Percentiles rank a stretch among this genome's conserved stretches.
phyloP scores from a whole-genome alignment of 2,329 filamentous ascomycete species.

The Byssoonygena ceratinophila region DNA sequence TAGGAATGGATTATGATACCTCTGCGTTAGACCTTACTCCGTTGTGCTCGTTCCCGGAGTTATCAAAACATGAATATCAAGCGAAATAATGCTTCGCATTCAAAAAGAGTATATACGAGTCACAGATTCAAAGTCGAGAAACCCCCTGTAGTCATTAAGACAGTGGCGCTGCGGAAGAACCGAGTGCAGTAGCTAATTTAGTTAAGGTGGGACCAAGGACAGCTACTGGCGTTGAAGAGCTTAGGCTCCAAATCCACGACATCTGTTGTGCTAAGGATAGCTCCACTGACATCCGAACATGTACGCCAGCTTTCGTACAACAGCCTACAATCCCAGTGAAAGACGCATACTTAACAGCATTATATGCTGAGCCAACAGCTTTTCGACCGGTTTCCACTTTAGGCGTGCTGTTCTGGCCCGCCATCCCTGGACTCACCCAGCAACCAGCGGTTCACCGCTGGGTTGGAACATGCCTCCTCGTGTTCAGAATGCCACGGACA shows the following conservation, averaged over 20 bases:
- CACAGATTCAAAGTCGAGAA: too few species aligned
- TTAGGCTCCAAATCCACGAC: too few species aligned
- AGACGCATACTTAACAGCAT: neutral
- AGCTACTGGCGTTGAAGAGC: too few species aligned
- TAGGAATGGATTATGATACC: neutral
- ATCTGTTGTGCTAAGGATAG: too few species aligned
- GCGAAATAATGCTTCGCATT: too few species aligned
- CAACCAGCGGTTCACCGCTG: too few species aligned
- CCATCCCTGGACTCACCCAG: neutral
- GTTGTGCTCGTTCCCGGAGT: neutral
- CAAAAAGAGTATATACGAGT: too few species aligned
- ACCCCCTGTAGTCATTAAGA: too few species aligned
- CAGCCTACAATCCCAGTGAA: neutral
- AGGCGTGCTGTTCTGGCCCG: neutral
- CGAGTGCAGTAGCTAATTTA: too few species aligned
- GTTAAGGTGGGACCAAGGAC: too few species aligned
- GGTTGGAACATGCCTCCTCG: constrained; percentile 15
- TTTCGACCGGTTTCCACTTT: neutral
- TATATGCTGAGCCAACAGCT: neutral
- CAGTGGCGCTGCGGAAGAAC: too few species aligned
- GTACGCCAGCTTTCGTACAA: neutral
- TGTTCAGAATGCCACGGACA: constrained; percentile 34
- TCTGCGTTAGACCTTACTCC: neutral
- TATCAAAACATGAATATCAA: too few species aligned
- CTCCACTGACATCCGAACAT: neutral